Base-by-base conservation (phyloP, 1,284 basidiomycete genomes). In the Cutaneotrichosporon sp. region DNA sequence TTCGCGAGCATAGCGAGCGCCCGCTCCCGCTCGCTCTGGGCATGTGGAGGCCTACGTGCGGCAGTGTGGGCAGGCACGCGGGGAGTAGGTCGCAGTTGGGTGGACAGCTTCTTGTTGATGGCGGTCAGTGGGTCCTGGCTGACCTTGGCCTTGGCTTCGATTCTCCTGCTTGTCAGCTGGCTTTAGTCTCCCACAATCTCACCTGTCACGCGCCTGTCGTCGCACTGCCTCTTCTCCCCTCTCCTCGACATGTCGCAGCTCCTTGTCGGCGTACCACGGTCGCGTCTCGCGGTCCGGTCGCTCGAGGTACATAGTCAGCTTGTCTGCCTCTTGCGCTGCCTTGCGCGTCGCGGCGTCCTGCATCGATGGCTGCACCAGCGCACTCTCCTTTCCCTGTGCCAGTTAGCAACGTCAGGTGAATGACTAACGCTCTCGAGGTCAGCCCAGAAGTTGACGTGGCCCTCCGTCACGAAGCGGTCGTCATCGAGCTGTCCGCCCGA, bases 371-470 rank as follows among this genome's bases (percentile, higher is more conserved):
- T 40, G 40, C 14, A 52, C 30, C 5, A 46, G 16, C 1, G 36
- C 26, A 14, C 30, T 31, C 51, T 31, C 50, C 30, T 66, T 60
- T 16, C 59, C 61, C 65, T 66, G 21, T 0, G 3, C 7, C 22
- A 32, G 46, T 62, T 30, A 62, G 42, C 34, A 32, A 3, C 9
- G 11, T 21, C 13, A 14, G 4, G 2, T 10, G 9, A 13, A 18
- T 5, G 6, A 72, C 74, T 59, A 49, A 76, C 77, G 49, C 70
- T 74, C 62, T 71, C 81, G 2, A 79, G 46, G 57, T 79, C 76
- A 2, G 76, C 74, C 72, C 79, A 82, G 53, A 82, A 71, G 60
- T 82, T 82, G 59, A 81, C 52, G 70, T 81, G 80, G 6, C 78
- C 80, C 21, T 66, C 72, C 9, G 65, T 62, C 40, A 60, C 38